These are phyloP conservation scores for Aureobasidium sp. DNA, from an alignment of 2,329 filamentous ascomycete species.

Conservation along the genomic window DNA sequence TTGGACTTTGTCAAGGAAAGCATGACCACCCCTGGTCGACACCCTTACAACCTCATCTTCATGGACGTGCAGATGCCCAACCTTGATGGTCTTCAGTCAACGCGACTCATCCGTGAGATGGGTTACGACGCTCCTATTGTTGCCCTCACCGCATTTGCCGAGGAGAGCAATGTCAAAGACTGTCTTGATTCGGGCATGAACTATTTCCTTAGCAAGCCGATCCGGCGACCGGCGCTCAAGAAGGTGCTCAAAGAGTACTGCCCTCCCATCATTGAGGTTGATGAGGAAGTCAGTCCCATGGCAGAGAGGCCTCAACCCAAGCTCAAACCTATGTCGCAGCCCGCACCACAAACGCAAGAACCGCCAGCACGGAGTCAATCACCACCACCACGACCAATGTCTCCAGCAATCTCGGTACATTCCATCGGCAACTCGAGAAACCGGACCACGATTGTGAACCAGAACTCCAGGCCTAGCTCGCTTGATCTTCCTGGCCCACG, in stretches of 20 bases:
- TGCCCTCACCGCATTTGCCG: conserved; percentile 79
- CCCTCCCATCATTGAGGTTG: conserved; percentile 69
- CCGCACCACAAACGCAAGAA: neutral
- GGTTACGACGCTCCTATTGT: conserved; percentile 85
- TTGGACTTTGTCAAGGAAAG: conserved; percentile 75
- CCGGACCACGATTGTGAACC: conserved; percentile 8
- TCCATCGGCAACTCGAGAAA: neutral
- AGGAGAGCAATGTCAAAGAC: conserved; percentile 63
- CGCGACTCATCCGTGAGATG: conserved; percentile 72
- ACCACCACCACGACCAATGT: neutral
- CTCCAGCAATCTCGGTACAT: conserved; percentile 1
- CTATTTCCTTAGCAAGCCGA: conserved; percentile 68
- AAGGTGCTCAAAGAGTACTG: conserved; percentile 75
- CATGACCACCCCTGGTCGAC: conserved; percentile 41
- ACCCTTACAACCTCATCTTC: conserved; percentile 72
- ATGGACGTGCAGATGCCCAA: conserved; percentile 96
- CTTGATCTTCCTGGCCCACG: neutral
- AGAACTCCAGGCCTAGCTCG: conserved; percentile 4
- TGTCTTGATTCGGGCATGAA: conserved; percentile 83
- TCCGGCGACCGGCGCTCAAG: conserved; percentile 74
- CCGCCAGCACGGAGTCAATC: neutral
- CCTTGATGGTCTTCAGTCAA: conserved; percentile 79
- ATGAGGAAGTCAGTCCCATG: conserved; percentile 22
- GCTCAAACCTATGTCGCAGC: neutral
- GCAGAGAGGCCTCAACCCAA: neutral